Base-by-base conservation (phyloP, 163 green algal species). In the Scenedesmus sp. region DNA sequence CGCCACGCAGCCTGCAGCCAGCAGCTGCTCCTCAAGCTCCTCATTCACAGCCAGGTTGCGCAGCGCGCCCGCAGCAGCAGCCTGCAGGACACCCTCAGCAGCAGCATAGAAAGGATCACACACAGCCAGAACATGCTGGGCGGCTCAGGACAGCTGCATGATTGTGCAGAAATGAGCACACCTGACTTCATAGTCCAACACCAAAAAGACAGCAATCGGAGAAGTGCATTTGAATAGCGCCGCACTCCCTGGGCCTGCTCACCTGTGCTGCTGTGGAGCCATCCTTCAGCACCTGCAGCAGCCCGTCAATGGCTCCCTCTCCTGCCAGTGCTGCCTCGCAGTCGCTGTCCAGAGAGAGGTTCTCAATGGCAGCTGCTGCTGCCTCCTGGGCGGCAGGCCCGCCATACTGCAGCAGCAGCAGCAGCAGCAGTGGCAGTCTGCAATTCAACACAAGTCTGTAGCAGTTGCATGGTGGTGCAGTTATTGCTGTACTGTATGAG, bases 21-120 rank as follows among this genome's bases (percentile, higher is more conserved):
- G 15, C 83, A 93, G 57, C 9, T 86, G 67, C 55, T 18, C 57
- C 76, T 90, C 46, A n/a, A 90, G 83, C 18, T 90, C 83, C 16
- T 90, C 84, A 67, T 87, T 90, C 4, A 90, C 90, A 23, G 90
- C 90, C 70, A 93, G 83, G 83, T 93, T 93, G 55, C 90, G 86
- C 70, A 93, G 83, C 16, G 90, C 73, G 4, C 90, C 84, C 46
- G 46, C 70, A 12, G 90, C 90, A 52, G 90, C 90, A 26, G 83
- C 83, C 83, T 89, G 79, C 84, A 88, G 8, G 15, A 60, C 34
- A 86, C n/a, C 74, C 23, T 83, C n/a, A 52, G 4, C 16, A 20
- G 79, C 3, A 84, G 2, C 77, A 13, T 12, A 81, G 20, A 15
- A 3, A 26, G 70, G 13, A 9, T 12, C 18, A 5, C 74, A 55